Evolutionary conservation across 495 filamentous ascomycete genomes (phyloP), one percentile per base, ranked within the genome.

Genomic region (Letharia columbiana): DNA sequence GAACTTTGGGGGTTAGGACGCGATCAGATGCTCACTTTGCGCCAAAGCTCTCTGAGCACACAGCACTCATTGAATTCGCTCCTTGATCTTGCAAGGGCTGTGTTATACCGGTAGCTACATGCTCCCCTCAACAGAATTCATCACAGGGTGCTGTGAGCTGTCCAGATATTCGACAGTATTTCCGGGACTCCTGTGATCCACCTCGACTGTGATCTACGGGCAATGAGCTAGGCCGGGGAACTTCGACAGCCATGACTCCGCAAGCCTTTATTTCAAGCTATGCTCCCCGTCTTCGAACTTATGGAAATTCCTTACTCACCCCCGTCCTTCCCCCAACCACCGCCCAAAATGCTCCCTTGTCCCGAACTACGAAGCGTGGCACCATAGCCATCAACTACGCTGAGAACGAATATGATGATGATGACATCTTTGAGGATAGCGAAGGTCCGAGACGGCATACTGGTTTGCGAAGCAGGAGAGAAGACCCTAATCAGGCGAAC

Each of bases 301-400:
- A 92, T 79, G 89, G 87, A 68, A 98, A 97, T 78, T 89, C 94
- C 67, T 85, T 99, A 66, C 84, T 98, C 63, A 90, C 91, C 15
- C 93, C 94, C 41, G 86, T 96, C 65, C 84, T 93, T 63, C 89
- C 87, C 68, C 84, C 86, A 35, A 76, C 80, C 39, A 76, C 77
- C 57, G 78, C 80, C 66, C 81, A 87, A 67, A 79, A 80, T 31
- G 87, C 84, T 37, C 89, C 90, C 12, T 79, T 85, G 28, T 82
- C 90, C 66, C 86, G 93, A 71, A 96, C 91, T 28, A 98, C 94
- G 28, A 99, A 99, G 78, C 89, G 94, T 74, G 95, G 94, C 47
- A 98, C 94, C 4, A 91, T 90, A 49, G 90, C 91, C 56, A 92
- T 97, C 72, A 98, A 96, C 75, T 99, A 99, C 71, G 92, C 94